A percentile compares a stretch with the other conserved stretches of the same genome.
phyloP scores from a whole-genome alignment of 768 basidiomycete genomes.

The Mycena capillaripes region DNA sequence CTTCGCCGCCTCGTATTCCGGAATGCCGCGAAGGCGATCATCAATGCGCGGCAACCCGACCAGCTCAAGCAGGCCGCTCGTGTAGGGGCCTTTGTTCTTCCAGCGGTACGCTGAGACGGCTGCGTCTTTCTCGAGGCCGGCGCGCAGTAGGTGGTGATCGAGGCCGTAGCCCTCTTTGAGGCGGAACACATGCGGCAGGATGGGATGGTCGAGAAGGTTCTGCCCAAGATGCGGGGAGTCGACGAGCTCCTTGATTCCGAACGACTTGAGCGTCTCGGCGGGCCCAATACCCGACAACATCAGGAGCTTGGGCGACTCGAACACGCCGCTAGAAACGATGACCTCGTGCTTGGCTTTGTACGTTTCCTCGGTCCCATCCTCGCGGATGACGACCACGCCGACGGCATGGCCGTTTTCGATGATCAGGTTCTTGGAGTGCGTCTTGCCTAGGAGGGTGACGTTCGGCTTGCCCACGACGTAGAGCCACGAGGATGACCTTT shows the following conservation, averaged over 20 bases:
- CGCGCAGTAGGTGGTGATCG: conserved; percentile 31
- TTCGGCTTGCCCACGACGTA: conserved; percentile 30
- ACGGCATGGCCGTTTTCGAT: conserved; percentile 32
- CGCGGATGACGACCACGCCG: conserved; percentile 33
- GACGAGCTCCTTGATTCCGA: conserved; percentile 21
- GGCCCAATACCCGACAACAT: conserved; percentile 30
- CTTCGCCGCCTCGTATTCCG: conserved; percentile 28
- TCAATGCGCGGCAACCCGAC: conserved; percentile 33
- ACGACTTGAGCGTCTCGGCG: conserved; percentile 29
- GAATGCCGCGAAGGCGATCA: conserved; percentile 29
- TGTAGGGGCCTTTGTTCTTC: conserved; percentile 31
- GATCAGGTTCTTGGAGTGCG: conserved; percentile 29
- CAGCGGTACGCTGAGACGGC: conserved; percentile 32
- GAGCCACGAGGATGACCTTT: conserved; percentile 30
- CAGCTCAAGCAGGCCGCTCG: conserved; percentile 29
- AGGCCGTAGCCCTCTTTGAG: conserved; percentile 33
- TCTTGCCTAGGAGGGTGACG: conserved; percentile 32
- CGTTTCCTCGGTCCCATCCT: conserved; percentile 32
- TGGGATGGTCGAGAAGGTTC: conserved; percentile 32
- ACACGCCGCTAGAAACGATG: conserved; percentile 29
- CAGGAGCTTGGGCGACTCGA: conserved; percentile 31
- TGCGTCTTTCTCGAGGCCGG: conserved; percentile 31
- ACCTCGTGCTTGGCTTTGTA: conserved; percentile 33
- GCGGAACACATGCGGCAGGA: conserved; percentile 29
- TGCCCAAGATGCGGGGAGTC: conserved; percentile 28